Percentiles rank a stretch among this genome's conserved stretches.
Evolutionary conservation across 352 stramenopile genomes (phyloP).

Genomic region (Phytophthora foliorum): DNA sequence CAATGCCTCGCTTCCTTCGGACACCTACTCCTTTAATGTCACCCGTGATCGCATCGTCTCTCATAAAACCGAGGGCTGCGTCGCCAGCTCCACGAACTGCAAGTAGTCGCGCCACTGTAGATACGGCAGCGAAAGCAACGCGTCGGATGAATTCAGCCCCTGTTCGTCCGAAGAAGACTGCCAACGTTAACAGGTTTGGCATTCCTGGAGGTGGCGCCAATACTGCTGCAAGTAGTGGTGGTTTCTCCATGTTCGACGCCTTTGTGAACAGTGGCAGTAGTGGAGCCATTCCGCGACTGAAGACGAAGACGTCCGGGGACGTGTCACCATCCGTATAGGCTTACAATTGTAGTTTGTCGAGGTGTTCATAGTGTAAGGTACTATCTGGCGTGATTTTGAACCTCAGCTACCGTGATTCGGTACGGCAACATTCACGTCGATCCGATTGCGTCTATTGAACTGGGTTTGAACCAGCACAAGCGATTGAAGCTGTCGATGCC

Average conservation of each 20-base stretch:
- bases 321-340: constrained; percentile 38
- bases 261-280: constrained; percentile 69
- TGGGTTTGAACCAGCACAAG: background rate
- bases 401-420: background rate
- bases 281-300: constrained; percentile 61
- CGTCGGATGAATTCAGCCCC: constrained; percentile 54
- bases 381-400: constrained; percentile 4
- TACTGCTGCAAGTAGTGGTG: constrained; percentile 19
- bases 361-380: constrained; percentile 44
- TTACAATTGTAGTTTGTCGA: constrained; percentile 1
- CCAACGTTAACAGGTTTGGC: constrained; percentile 49
- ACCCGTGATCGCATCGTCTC: constrained; percentile 35
- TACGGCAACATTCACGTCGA: constrained; percentile 3
- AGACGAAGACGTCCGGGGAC: constrained; percentile 38
- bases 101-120: constrained; percentile 22
- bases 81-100: constrained; percentile 27
- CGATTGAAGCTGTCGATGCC: background rate
- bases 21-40: constrained; percentile 47
- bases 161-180: constrained; percentile 52
- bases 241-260: constrained; percentile 74
- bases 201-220: constrained; percentile 31
- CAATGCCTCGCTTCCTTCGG: constrained; percentile 49
- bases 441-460: constrained; percentile 30
- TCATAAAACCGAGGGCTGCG: constrained; percentile 30
- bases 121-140: constrained; percentile 27